Evolutionary conservation across 768 basidiomycete genomes (phyloP).

Genomic region (Glaciozyma martinii): DNA sequence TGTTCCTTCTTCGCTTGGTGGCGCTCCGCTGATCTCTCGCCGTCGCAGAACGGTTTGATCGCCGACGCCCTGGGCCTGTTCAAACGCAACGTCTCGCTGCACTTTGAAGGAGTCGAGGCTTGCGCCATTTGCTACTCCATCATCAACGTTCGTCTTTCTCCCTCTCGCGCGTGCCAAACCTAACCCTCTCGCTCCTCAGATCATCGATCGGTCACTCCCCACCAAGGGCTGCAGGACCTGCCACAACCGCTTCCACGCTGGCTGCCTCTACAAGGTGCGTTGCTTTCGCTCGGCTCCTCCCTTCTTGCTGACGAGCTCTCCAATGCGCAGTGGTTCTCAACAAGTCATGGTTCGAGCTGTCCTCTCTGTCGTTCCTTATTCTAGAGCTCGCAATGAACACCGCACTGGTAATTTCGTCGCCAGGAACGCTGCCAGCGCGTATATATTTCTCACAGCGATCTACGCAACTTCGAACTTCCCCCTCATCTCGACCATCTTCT

Average conservation of each 20-base stretch:
- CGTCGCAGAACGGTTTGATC: conserved; percentile 70
- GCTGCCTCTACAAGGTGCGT: conserved; percentile 27
- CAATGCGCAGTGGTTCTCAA: conserved; percentile 21
- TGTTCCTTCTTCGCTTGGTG: neutral
- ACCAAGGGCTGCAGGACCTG: conserved; percentile 68
- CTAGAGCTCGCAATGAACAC: conserved; percentile 1
- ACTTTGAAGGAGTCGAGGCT: conserved; percentile 91
- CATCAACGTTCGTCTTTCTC: conserved; percentile 13
- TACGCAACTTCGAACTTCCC: too few species aligned
- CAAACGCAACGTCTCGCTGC: conserved; percentile 83
- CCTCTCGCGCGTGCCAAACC: too few species aligned
- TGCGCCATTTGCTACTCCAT: conserved; percentile 92
- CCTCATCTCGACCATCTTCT: too few species aligned
- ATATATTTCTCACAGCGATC: too few species aligned
- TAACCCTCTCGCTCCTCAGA: conserved; percentile 34
- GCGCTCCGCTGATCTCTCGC: neutral
- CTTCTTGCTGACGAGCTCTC: neutral
- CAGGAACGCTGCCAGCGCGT: too few species aligned
- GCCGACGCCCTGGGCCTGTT: conserved; percentile 79
- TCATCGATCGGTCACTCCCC: conserved; percentile 73
- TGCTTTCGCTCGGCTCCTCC: neutral
- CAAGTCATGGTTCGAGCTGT: conserved; percentile 17
- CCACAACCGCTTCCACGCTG: conserved; percentile 34
- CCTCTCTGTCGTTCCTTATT: conserved; percentile 26
- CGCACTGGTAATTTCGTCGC: too few species aligned